These are phyloP conservation scores for Blastomyces percursus DNA, from an alignment of 2,329 filamentous ascomycete genomes.

Conservation along the genomic window DNA sequence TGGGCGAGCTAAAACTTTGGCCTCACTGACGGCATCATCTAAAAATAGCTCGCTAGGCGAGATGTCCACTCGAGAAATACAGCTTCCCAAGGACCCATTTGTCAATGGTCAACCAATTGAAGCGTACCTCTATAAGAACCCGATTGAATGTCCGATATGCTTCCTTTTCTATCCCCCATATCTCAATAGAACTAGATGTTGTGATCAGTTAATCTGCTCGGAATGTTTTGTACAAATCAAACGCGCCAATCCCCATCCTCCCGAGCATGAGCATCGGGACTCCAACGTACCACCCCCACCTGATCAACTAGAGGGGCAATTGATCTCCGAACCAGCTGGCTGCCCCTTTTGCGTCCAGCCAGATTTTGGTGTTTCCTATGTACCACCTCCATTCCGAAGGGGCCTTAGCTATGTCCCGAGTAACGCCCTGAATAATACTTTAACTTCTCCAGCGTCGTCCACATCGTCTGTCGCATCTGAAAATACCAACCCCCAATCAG, in stretches of 20 bases:
- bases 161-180: constrained; percentile 93
- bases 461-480: constrained; percentile 64
- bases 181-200: constrained; percentile 87
- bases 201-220: constrained; percentile 91
- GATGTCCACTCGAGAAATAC: constrained; percentile 63
- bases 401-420: constrained; percentile 61
- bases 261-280: constrained; percentile 55
- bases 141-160: constrained; percentile 86
- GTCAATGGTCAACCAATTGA: constrained; percentile 93
- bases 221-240: constrained; percentile 99
- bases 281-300: constrained; percentile 29
- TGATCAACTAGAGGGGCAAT: constrained; percentile 44
- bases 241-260: constrained; percentile 77
- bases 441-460: constrained; percentile 69
- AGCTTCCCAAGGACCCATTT: constrained; percentile 68
- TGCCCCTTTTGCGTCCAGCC: constrained; percentile 94
- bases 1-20: constrained; percentile 77
- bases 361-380: constrained; percentile 94
- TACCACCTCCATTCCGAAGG: constrained; percentile 75
- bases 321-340: constrained; percentile 81
- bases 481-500: constrained; percentile 28
- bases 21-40: constrained; percentile 65
- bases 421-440: constrained; percentile 39
- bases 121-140: constrained; percentile 85
- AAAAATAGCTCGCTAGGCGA: constrained; percentile 63